Percentiles rank a stretch among this genome's conserved stretches.
These are phyloP conservation scores for Alliaria petiolata DNA, from an alignment of 345 rosid species.

Conservation along the genomic window DNA sequence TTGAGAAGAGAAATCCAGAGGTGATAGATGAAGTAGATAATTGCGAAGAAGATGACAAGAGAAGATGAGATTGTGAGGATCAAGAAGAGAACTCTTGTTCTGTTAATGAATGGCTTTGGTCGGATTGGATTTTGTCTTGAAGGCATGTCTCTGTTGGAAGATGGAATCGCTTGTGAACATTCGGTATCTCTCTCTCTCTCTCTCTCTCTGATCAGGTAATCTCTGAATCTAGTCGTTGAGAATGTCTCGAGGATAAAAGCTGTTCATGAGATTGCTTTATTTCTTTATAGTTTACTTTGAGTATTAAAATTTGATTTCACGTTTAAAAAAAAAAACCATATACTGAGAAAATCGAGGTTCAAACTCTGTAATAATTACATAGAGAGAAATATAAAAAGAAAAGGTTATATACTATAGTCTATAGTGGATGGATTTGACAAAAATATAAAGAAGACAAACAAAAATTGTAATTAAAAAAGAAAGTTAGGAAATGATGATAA, in stretches of 20 bases:
- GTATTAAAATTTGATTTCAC: neutral
- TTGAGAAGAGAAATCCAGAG: slow-evolving; percentile 58
- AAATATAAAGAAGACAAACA: no score
- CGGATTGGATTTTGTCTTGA: slow-evolving; percentile 51
- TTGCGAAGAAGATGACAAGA: slow-evolving; percentile 52
- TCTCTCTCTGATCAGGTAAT: neutral
- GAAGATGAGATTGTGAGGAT: slow-evolving; percentile 71
- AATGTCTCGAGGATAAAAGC: slow-evolving; percentile 18
- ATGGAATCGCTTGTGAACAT: slow-evolving; percentile 29
- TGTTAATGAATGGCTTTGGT: slow-evolving; percentile 39
- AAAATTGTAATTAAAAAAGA: neutral
- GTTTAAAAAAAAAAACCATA: neutral
- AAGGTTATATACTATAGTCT: neutral
- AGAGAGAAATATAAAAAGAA: slow-evolving; percentile 6
- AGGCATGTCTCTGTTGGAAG: slow-evolving; percentile 51
- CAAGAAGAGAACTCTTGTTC: slow-evolving; percentile 57
- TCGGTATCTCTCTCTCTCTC: slow-evolving; percentile 25
- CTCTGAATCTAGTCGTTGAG: slow-evolving; percentile 32
- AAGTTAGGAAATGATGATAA: slow-evolving; percentile 26
- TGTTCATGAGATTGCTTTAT: slow-evolving; percentile 9
- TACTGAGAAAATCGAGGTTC: slow-evolving; percentile 11
- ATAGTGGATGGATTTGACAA: slow-evolving; percentile 33
- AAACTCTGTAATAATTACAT: slow-evolving; percentile 21
- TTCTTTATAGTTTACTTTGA: slow-evolving; percentile 4
- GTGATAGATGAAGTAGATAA: slow-evolving; percentile 80